These are phyloP conservation scores for Talaromyces islandicus DNA, from an alignment of 2,329 filamentous ascomycete species.

Conservation along the genomic window DNA sequence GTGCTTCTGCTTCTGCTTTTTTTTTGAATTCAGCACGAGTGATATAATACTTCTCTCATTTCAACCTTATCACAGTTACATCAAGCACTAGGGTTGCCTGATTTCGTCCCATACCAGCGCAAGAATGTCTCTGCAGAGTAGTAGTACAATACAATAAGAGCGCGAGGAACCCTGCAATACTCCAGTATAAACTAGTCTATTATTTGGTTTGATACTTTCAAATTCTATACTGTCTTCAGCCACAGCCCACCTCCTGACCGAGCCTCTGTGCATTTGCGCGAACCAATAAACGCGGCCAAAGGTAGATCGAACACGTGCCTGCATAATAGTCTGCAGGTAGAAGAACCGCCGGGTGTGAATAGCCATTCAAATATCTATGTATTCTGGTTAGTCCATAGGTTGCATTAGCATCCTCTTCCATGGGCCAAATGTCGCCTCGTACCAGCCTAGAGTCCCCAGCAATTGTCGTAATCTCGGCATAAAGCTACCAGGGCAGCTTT, in stretches of 20 bases:
- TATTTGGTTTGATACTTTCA: too few relatives aligned
- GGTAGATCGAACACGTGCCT: background rate
- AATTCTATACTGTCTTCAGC: background rate
- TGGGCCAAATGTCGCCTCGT: background rate
- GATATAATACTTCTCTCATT: background rate
- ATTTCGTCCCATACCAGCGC: background rate
- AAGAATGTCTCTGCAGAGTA: too few relatives aligned
- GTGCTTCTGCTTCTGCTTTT: background rate
- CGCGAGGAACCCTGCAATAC: too few relatives aligned
- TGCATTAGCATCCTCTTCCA: background rate
- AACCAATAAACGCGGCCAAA: background rate
- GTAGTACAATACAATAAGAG: too few relatives aligned
- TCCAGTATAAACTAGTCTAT: too few relatives aligned
- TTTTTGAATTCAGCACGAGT: background rate
- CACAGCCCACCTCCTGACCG: background rate
- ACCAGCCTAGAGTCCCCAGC: background rate
- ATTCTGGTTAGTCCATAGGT: background rate
- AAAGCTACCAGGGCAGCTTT: background rate
- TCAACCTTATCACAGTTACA: background rate
- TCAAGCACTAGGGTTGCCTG: background rate
- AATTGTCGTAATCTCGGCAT: background rate
- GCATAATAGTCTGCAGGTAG: background rate
- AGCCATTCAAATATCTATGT: background rate
- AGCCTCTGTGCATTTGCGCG: background rate
- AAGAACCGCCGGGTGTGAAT: background rate